A percentile compares a stretch with the other conserved stretches of the same genome.
Conservation (phyloP, 106 monocot species). For the Allium fistulosum region DNA sequence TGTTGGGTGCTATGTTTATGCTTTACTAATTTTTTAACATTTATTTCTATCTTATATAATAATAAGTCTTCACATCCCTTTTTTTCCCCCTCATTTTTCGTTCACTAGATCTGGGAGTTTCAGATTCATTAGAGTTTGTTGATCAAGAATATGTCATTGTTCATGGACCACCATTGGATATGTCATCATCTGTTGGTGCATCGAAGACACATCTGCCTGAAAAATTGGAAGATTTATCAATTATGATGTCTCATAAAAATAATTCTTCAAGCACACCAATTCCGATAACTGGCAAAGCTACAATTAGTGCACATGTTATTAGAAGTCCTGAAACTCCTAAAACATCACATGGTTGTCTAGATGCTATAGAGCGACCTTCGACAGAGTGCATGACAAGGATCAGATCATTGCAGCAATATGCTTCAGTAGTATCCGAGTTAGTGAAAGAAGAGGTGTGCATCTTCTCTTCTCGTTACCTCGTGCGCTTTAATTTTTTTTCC, state of each 20-base stretch:
- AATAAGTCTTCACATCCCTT: no score
- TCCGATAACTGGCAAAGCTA: slow-evolving; percentile 44
- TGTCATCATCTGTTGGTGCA: slow-evolving; percentile 46
- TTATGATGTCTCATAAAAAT: slow-evolving; percentile 23
- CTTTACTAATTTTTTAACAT: no score
- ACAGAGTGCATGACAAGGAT: slow-evolving; percentile 57
- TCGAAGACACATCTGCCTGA: slow-evolving; percentile 29
- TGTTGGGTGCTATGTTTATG: no score
- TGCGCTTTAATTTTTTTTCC: no score
- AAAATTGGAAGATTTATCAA: slow-evolving; percentile 39
- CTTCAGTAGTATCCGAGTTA: slow-evolving; percentile 60
- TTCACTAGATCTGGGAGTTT: slow-evolving; percentile 28
- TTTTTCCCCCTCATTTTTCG: no score
- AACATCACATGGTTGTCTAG: slow-evolving; percentile 65
- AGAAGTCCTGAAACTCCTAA: slow-evolving; percentile 58
- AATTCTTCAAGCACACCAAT: slow-evolving; percentile 64
- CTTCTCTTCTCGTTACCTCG: background rate
- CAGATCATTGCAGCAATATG: slow-evolving; percentile 71
- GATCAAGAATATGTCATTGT: slow-evolving; percentile 88
- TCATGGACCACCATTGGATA: slow-evolving; percentile 56
- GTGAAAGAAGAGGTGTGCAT: slow-evolving; percentile 63
- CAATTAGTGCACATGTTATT: slow-evolving; percentile 6
- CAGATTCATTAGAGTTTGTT: slow-evolving; percentile 82
- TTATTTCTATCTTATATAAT: no score
- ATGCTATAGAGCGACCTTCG: slow-evolving; percentile 71